Base-by-base conservation (phyloP, 1,139 yeast genomes). In the Candida pseudoviswanathii region DNA sequence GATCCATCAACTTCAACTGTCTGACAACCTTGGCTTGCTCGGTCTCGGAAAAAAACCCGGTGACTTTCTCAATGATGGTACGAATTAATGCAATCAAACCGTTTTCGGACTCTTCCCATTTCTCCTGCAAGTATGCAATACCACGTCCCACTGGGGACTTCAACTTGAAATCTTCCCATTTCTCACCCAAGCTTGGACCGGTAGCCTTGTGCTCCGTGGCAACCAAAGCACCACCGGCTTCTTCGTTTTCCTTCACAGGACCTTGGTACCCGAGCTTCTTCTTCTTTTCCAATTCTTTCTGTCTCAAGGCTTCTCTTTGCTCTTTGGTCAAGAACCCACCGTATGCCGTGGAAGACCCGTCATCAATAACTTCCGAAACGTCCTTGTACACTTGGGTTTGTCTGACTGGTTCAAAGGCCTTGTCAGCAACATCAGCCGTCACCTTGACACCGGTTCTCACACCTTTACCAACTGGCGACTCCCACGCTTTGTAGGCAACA, bases 401-500 rank as follows among this genome's bases (percentile, higher is more conserved):
- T 67, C 98, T 84, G 49, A 95, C 96, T 9, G 99, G 99, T 61
- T 92, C 97, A 51, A 94, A 86, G 22, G 89, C 94, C 62, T 86
- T 86, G 65, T 90, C 96, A 24, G 90, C 85, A 21, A 77, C 85
- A 49, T 89, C 90, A 2, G 96, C 97, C 8, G 97, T 84, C 48
- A 81, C 81, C 55, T 80, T 80, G 10, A 91, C 95, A 0, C 91
- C 90, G 40, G 84, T 78, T 64, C 99, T 82, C 16, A 96, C 94
- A 46, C 86, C 88, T 68, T 86, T 85, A 55, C 96, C 94, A 44
- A 94, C 89, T 32, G 94, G 91, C 2, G 97, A 90, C 54, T 95
- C 97, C 99, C 99, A 95, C 0, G 98, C 97, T 54, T 86, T 86
- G 43, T 81, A 78, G 3, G 97, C 99, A 42, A 85, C 96, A 49